A percentile compares a stretch with the other conserved stretches of the same genome.
phyloP scores from a whole-genome alignment of 2,329 filamentous ascomycete genomes.

The Lizonia empirigonia region DNA sequence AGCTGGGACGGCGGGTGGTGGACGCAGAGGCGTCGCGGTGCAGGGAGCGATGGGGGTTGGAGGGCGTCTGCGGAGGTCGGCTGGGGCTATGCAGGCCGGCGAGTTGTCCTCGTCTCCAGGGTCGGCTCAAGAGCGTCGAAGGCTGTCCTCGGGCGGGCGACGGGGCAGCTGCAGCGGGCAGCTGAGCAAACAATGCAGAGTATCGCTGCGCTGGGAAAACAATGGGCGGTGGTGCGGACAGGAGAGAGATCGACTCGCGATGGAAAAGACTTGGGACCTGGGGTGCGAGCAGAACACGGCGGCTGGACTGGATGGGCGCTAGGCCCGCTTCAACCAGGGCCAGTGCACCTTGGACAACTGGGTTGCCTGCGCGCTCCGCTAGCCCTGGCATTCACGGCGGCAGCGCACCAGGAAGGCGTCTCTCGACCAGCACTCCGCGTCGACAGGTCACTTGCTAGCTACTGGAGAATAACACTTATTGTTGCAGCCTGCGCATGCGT shows the following conservation, averaged over 20 bases:
- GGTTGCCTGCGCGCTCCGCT: constrained; percentile 4
- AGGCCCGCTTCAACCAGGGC: constrained; percentile 21
- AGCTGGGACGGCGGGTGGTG: constrained; percentile 12
- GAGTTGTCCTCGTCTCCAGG: constrained; percentile 22
- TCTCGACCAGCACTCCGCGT: not conserved
- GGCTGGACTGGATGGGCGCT: constrained; percentile 24
- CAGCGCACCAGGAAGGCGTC: no score
- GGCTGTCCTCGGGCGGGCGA: constrained; percentile 19
- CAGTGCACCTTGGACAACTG: constrained; percentile 18
- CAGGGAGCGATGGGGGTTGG: constrained; percentile 19
- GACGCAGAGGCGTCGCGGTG: constrained; percentile 19
- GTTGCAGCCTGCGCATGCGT: not conserved
- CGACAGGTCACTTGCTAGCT: not conserved
- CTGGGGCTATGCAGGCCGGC: constrained; percentile 35
- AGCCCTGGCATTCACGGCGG: no score
- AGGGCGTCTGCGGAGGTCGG: constrained; percentile 30
- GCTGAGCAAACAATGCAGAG: constrained; percentile 24
- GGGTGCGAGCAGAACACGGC: constrained; percentile 22
- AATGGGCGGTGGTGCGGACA: constrained; percentile 30
- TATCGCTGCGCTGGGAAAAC: constrained; percentile 26
- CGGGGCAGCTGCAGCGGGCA: constrained; percentile 27
- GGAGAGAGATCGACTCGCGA: constrained; percentile 33
- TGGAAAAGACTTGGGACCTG: constrained; percentile 27
- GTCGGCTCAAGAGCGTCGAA: constrained; percentile 11
- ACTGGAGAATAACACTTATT: not conserved